A percentile compares a stretch with the other conserved stretches of the same genome.
phyloP scores from a whole-genome alignment of 2,329 filamentous ascomycete genomes.

The Ceratocystis variospora region DNA sequence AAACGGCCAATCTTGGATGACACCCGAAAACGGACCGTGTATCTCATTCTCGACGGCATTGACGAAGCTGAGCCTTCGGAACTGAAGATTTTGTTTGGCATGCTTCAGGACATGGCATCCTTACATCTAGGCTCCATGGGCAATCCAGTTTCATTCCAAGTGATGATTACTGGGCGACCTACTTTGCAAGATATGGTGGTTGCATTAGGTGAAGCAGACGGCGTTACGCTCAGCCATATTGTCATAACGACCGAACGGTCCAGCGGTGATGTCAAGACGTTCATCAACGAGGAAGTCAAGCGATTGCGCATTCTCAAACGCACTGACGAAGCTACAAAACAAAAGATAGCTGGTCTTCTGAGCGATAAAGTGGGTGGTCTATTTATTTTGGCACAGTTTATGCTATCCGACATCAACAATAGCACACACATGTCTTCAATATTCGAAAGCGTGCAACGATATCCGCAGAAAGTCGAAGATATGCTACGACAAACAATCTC shows the following conservation, averaged over 20 bases:
- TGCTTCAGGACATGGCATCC: slow-evolving; percentile 18
- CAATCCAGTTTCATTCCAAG: slow-evolving; percentile 23
- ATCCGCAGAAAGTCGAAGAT: slow-evolving; percentile 33
- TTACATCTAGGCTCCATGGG: slow-evolving; percentile 19
- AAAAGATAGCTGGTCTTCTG: slow-evolving; percentile 30
- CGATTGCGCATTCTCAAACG: slow-evolving; percentile 29
- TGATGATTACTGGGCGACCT: slow-evolving; percentile 32
- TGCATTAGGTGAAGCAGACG: slow-evolving; percentile 26
- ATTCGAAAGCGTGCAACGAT: slow-evolving; percentile 31
- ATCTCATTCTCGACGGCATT: slow-evolving; percentile 35
- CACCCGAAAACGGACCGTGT: slow-evolving; percentile 27
- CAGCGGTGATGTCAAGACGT: slow-evolving; percentile 30
- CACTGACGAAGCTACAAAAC: slow-evolving; percentile 25
- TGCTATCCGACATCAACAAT: slow-evolving; percentile 36
- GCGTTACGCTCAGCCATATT: slow-evolving; percentile 28
- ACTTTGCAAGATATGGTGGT: slow-evolving; percentile 30
- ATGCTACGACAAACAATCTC: slow-evolving; percentile 31
- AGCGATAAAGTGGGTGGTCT: slow-evolving; percentile 33
- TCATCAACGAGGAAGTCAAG: slow-evolving; percentile 31
- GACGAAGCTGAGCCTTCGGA: slow-evolving; percentile 33
- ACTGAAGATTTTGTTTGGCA: slow-evolving; percentile 26
- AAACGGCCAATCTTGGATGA: slow-evolving; percentile 28
- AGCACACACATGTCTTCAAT: slow-evolving; percentile 34
- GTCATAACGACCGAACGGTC: slow-evolving; percentile 33
- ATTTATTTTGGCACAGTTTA: slow-evolving; percentile 37